These are phyloP conservation scores for Fusarium papillatum DNA, from an alignment of 2,329 filamentous ascomycete species.

Conservation along the genomic window DNA sequence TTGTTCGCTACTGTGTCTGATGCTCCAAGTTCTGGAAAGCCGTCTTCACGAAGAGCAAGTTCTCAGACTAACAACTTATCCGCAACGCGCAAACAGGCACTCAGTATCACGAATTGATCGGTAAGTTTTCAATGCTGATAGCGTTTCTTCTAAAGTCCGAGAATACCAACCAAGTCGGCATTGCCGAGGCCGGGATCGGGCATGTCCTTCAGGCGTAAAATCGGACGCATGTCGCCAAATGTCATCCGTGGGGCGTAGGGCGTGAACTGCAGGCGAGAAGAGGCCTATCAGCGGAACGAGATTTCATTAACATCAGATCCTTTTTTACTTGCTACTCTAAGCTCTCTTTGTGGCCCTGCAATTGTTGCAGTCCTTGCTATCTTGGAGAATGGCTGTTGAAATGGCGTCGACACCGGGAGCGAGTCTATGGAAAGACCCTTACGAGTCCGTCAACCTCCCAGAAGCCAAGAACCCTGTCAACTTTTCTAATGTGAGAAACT, in stretches of 20 bases:
- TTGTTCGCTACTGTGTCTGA: not conserved
- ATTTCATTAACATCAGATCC: not conserved
- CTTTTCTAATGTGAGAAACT: not conserved
- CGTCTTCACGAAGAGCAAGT: not conserved
- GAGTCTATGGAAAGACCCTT: not conserved
- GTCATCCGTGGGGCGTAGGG: not conserved
- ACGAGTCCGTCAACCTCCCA: not conserved
- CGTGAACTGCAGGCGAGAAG: not conserved
- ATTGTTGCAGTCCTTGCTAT: not conserved
- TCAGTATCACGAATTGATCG: fast-evolving
- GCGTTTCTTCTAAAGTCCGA: not conserved
- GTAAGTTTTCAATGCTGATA: fast-evolving
- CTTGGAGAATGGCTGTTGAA: not conserved
- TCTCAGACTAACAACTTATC: too few relatives aligned
- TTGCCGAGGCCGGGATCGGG: not conserved
- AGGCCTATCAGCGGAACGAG: not conserved
- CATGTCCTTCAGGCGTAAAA: not conserved
- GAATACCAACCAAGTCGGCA: not conserved
- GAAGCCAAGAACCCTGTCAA: not conserved
- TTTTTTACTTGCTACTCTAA: not conserved
- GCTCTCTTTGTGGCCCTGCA: not conserved
- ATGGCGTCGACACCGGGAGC: not conserved
- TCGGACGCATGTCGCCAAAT: not conserved
- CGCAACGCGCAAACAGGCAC: not conserved
- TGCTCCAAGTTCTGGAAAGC: not conserved